Percentiles rank a stretch among this genome's conserved stretches.
These are phyloP conservation scores for Prasinococcaceae sp. DNA, from an alignment of 139 green algal genomes.

Conservation along the genomic window DNA sequence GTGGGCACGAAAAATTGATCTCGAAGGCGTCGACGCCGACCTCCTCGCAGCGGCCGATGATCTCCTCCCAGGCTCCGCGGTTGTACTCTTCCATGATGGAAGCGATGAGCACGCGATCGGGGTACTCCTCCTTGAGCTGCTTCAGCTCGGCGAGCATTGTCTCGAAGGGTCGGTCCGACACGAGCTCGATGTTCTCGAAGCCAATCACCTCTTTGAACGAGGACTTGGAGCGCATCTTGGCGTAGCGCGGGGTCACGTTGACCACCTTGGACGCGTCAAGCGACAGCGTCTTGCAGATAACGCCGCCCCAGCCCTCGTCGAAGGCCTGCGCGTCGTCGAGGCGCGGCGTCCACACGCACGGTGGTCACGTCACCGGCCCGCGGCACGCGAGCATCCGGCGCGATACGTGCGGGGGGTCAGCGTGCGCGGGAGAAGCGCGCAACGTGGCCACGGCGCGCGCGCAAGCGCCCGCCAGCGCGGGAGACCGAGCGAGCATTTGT, in stretches of 20 bases:
- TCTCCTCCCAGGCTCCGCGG: conserved; percentile 77
- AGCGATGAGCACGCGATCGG: conserved; percentile 77
- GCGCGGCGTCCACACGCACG: conserved; percentile 35
- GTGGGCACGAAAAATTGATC: conserved; percentile 88
- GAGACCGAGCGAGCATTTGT: neutral
- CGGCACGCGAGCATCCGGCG: neutral
- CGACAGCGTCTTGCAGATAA: conserved; percentile 90
- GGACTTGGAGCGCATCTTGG: conserved; percentile 49
- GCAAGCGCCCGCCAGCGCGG: neutral
- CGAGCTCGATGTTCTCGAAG: conserved; percentile 94
- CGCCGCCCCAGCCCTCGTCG: conserved; percentile 93
- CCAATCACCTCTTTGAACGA: conserved; percentile 56
- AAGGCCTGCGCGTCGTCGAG: no score
- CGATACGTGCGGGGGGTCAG: neutral
- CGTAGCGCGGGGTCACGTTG: conserved; percentile 94
- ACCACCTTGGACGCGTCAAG: conserved; percentile 75
- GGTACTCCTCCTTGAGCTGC: conserved; percentile 82
- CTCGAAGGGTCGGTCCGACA: conserved; percentile 80
- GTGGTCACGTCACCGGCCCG: neutral
- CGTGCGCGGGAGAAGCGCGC: neutral
- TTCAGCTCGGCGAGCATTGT: conserved; percentile 68
- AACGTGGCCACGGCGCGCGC: neutral
- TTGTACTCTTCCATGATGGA: conserved; percentile 85
- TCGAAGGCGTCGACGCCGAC: conserved; percentile 83
- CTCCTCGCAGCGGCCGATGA: conserved; percentile 73